phyloP scores from a whole-genome alignment of 1,284 basidiomycete species.

The Irpex rosettiformis region DNA sequence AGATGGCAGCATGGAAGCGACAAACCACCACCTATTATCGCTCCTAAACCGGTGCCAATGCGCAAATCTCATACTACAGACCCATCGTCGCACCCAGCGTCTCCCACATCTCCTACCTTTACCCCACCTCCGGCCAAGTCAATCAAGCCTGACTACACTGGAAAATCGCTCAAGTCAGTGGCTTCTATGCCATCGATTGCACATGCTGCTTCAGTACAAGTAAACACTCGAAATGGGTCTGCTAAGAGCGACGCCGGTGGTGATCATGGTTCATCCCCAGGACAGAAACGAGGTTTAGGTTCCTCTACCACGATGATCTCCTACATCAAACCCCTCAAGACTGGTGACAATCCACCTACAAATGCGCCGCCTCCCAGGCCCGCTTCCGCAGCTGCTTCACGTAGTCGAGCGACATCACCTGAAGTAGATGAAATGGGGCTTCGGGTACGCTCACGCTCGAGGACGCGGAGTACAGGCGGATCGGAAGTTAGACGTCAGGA shows the following conservation, averaged over 20 bases:
- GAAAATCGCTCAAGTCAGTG: conserved; percentile 20
- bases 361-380: conserved; percentile 22
- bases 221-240: conserved; percentile 11
- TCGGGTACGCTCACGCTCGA: conserved; percentile 35
- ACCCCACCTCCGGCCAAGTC: conserved; percentile 15
- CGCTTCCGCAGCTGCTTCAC: conserved; percentile 16
- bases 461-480: conserved; percentile 20
- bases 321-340: conserved; percentile 48
- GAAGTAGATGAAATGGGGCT: conserved; percentile 60
- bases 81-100: conserved; percentile 20
- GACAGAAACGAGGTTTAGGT: conserved; percentile 33
- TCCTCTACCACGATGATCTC: conserved; percentile 50
- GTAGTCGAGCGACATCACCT: conserved; percentile 18
- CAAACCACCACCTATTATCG: conserved; percentile 21
- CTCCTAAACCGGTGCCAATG: conserved; percentile 37
- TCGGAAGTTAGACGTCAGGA: conserved; percentile 19
- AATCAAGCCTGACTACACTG: conserved; percentile 23
- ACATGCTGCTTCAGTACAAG: conserved; percentile 13
- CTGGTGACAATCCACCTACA: conserved; percentile 36
- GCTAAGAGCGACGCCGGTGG: conserved; percentile 20
- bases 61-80: conserved; percentile 41
- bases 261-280: conserved; percentile 17
- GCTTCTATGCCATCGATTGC: conserved; percentile 25
- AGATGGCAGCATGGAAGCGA: conserved; percentile 48
- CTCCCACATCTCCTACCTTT: conserved; percentile 12